phyloP scores from a whole-genome alignment of 371 early-diverging fungal genomes.

The Umbelopsis sp. region DNA sequence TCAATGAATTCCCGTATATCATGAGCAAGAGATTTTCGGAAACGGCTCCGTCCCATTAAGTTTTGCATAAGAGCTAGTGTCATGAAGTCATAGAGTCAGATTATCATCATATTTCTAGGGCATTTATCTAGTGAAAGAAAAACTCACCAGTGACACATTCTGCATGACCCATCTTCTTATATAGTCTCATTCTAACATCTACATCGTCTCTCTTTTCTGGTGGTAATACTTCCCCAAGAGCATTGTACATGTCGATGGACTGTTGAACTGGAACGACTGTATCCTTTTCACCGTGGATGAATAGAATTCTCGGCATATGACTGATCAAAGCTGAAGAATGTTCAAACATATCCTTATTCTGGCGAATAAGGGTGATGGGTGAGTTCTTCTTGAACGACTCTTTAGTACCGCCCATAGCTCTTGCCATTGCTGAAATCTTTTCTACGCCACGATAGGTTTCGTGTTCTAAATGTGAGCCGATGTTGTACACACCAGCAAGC shows the following conservation, averaged over 20 bases:
- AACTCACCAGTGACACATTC: conserved; percentile 47
- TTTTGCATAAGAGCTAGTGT: conserved; percentile 42
- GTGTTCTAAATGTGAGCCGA: conserved; percentile 61
- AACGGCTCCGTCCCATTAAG: conserved; percentile 28
- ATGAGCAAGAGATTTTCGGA: conserved; percentile 34
- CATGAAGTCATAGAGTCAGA: not conserved
- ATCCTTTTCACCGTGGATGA: conserved; percentile 54
- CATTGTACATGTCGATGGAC: conserved; percentile 47
- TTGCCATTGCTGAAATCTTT: conserved; percentile 72
- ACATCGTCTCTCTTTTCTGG: conserved; percentile 41
- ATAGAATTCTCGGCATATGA: conserved; percentile 43
- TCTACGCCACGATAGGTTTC: conserved; percentile 73
- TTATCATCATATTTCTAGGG: too few species aligned
- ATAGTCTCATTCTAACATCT: conserved; percentile 45
- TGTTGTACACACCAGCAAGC: conserved; percentile 69
- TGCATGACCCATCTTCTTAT: conserved; percentile 46
- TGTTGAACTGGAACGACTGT: conserved; percentile 42
- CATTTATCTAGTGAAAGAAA: too few species aligned
- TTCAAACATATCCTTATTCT: conserved; percentile 32
- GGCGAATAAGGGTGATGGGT: conserved; percentile 40
- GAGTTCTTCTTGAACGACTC: conserved; percentile 41
- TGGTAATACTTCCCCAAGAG: conserved; percentile 41
- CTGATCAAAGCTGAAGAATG: conserved; percentile 33
- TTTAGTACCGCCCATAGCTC: conserved; percentile 61
- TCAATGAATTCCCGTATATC: conserved; percentile 52